These are phyloP conservation scores for Ustilago shanxiensis DNA, from an alignment of 1,284 basidiomycete genomes.

Conservation along the genomic window DNA sequence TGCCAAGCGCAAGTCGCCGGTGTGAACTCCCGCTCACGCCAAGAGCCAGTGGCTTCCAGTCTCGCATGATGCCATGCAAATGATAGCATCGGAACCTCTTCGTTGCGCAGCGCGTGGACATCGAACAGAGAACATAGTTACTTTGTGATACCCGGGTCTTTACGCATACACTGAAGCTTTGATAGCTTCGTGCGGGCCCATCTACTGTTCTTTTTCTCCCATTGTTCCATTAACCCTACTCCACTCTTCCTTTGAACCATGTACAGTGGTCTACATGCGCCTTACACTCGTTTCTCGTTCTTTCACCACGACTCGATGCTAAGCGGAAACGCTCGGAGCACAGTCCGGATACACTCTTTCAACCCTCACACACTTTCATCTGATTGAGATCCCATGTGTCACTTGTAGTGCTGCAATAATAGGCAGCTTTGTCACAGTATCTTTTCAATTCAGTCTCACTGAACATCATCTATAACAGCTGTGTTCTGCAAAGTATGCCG, in stretches of 20 bases:
- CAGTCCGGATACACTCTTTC: conserved; percentile 18
- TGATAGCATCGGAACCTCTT: too few species aligned
- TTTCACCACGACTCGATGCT: neutral
- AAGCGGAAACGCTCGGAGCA: neutral
- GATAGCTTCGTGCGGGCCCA: conserved; percentile 13
- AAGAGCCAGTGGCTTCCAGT: neutral
- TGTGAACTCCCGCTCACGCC: conserved; percentile 6
- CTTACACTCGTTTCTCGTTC: conserved; percentile 8
- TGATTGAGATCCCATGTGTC: neutral
- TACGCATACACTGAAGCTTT: neutral
- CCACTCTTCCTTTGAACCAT: neutral
- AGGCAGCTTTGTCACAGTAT: conserved; percentile 16
- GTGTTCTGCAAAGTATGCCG: neutral
- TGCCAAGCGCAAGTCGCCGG: conserved; percentile 47
- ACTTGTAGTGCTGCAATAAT: conserved; percentile 4
- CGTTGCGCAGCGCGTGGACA: neutral
- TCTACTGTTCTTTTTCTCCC: neutral
- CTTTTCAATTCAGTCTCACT: neutral
- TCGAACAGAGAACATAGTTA: neutral
- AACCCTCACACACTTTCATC: neutral
- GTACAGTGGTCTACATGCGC: neutral
- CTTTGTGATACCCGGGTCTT: conserved; percentile 21
- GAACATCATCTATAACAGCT: neutral
- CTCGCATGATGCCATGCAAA: neutral
- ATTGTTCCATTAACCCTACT: neutral